These are phyloP conservation scores for Heliamphora pulchella DNA, from an alignment of 179 eudicot species.

Conservation along the genomic window DNA sequence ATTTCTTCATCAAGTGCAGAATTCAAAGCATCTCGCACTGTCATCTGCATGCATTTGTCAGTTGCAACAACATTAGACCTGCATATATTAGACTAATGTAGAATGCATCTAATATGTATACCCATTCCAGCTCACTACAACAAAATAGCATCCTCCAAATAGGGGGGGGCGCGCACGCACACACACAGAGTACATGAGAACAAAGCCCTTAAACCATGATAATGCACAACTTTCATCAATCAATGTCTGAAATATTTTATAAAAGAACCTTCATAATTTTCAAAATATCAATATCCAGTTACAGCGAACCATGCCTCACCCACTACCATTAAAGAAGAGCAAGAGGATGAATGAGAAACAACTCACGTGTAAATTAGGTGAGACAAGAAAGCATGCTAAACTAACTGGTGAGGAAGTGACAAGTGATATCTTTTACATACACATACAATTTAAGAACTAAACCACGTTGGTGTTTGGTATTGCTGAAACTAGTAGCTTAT, in stretches of 20 bases:
- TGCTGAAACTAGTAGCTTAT: too few species aligned
- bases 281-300: too few species aligned
- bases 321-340: not conserved
- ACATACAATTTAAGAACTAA: too few species aligned
- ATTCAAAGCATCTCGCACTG: constrained; percentile 87
- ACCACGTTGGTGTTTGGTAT: too few species aligned
- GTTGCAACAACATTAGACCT: not conserved
- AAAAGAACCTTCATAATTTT: too few species aligned
- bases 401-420: not conserved
- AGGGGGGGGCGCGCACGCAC: too few species aligned
- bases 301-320: too few species aligned
- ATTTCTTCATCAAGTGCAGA: constrained; percentile 97
- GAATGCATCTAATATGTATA: too few species aligned
- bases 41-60: constrained; percentile 48
- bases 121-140: not conserved
- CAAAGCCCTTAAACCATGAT: not conserved
- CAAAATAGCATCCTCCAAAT: not conserved
- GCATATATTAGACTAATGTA: not conserved
- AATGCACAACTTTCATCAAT: not conserved
- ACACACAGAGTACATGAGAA: not conserved
- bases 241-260: not conserved
- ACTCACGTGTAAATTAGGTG: not conserved
- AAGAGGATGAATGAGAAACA: not conserved
- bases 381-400: not conserved
- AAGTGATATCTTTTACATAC: not conserved